A percentile compares a stretch with the other conserved stretches of the same genome.
phyloP scores from a whole-genome alignment of 2,329 filamentous ascomycete genomes.

The Allantophomopsis cytisporea region DNA sequence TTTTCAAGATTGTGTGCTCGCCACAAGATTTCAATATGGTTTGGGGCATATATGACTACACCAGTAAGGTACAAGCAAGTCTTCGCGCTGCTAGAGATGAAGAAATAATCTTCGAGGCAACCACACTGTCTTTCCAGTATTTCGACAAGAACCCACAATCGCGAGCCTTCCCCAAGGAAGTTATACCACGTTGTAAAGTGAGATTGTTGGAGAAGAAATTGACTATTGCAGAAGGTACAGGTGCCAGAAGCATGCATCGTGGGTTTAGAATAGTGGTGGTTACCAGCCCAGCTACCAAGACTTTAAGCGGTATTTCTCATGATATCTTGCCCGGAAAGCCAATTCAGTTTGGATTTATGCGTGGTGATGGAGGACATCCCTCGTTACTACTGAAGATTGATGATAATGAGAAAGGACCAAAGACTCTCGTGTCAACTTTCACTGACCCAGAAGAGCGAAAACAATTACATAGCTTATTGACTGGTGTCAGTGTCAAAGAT shows the following conservation, averaged over 20 bases:
- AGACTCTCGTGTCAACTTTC: conserved; percentile 68
- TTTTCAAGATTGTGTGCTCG: conserved; percentile 55
- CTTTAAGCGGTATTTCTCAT: conserved; percentile 64
- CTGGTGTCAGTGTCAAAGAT: conserved; percentile 53
- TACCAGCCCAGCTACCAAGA: conserved; percentile 65
- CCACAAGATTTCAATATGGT: conserved; percentile 69
- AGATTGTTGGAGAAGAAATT: conserved; percentile 61
- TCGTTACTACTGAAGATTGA: conserved; percentile 50
- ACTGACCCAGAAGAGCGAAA: conserved; percentile 57
- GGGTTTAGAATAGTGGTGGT: conserved; percentile 70
- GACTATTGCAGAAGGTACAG: conserved; percentile 58
- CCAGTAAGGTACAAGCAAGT: conserved; percentile 58
- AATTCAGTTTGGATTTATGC: conserved; percentile 65
- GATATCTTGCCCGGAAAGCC: conserved; percentile 50
- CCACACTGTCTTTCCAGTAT: conserved; percentile 65
- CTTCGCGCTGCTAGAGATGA: conserved; percentile 60
- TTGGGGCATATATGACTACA: conserved; percentile 79
- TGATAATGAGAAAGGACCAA: conserved; percentile 18
- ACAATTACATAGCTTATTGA: conserved; percentile 58
- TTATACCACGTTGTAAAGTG: conserved; percentile 57
- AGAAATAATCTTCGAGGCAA: conserved; percentile 51
- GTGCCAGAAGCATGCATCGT: conserved; percentile 58
- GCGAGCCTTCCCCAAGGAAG: conserved; percentile 62
- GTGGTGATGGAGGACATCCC: conserved; percentile 57
- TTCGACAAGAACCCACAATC: conserved; percentile 60